phyloP scores from a whole-genome alignment of 1,284 basidiomycete species.

The Anthracocystis panici-leucophaei region DNA sequence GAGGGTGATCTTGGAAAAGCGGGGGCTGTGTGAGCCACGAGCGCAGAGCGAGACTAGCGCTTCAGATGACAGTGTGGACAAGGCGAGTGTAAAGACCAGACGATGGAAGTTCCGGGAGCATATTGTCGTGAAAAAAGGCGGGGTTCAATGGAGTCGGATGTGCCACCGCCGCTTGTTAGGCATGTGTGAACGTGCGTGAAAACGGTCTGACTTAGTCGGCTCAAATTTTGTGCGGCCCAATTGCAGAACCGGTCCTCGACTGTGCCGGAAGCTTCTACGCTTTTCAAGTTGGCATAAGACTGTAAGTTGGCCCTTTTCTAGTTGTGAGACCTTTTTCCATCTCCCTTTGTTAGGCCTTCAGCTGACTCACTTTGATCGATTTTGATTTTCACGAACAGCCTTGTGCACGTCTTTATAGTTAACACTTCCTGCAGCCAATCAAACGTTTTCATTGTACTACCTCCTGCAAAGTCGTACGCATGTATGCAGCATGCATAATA shows the following conservation, averaged over 20 bases:
- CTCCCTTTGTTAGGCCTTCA: no score
- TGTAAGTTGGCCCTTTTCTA: no score
- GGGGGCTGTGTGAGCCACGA: background rate
- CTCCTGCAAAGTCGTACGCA: constrained; percentile 19
- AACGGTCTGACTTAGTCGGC: background rate
- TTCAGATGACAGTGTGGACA: constrained; percentile 4
- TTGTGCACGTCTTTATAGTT: no score
- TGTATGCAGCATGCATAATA: background rate
- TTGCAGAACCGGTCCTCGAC: background rate
- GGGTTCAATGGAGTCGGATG: constrained; percentile 1
- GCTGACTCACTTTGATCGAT: no score
- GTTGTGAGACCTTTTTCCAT: no score
- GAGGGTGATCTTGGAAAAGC: background rate
- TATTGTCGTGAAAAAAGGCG: constrained; percentile 14
- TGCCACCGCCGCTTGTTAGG: constrained; percentile 1
- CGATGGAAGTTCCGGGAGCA: background rate
- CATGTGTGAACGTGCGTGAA: constrained; percentile 12
- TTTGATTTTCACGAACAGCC: background rate
- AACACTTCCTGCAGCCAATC: background rate
- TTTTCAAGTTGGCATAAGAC: no score
- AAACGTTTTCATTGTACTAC: background rate
- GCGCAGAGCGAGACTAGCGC: no score
- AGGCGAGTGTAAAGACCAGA: background rate
- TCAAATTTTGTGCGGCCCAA: no score
- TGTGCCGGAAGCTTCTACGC: no score